phyloP scores from a whole-genome alignment of 164 flowering plant genomes.

The Amborella trichopoda region DNA sequence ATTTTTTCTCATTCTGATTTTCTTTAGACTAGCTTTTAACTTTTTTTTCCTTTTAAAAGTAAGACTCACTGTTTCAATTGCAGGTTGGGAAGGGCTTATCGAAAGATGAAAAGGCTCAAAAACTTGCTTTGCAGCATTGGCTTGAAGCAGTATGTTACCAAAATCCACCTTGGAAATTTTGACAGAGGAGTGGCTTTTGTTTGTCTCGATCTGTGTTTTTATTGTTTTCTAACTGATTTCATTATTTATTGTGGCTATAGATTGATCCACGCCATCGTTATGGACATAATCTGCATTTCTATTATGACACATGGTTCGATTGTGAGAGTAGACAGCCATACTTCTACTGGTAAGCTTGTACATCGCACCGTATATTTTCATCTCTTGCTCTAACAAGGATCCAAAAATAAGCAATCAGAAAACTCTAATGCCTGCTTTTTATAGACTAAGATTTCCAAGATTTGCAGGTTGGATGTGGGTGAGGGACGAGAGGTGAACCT shows the following conservation, averaged over 20 bases:
- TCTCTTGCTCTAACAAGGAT: too few relatives aligned
- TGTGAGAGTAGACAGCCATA: constrained; percentile 79
- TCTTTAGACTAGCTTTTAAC: not conserved
- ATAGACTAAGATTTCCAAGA: too few relatives aligned
- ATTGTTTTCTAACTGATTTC: not conserved
- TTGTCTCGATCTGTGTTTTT: constrained; percentile 1
- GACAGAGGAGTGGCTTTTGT: not conserved
- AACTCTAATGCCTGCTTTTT: not conserved
- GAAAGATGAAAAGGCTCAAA: constrained; percentile 75
- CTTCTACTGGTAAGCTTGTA: constrained; percentile 93
- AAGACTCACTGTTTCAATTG: too few relatives aligned
- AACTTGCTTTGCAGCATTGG: constrained; percentile 96
- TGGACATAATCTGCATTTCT: constrained; percentile 90
- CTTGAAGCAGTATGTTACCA: constrained; percentile 88
- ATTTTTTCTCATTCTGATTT: not conserved
- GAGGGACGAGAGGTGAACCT: constrained; percentile 74
- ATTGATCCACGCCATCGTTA: constrained; percentile 97
- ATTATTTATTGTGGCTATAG: constrained; percentile 21
- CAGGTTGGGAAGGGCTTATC: constrained; percentile 97
- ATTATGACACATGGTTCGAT: constrained; percentile 74
- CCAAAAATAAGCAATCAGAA: too few relatives aligned
- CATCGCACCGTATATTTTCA: too few relatives aligned
- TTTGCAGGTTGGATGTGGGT: constrained; percentile 77
- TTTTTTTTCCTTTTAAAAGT: not conserved
- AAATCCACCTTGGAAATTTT: too few relatives aligned